phyloP scores from a whole-genome alignment of 108 stramenopile genomes.

The Skeletonema potamos region DNA sequence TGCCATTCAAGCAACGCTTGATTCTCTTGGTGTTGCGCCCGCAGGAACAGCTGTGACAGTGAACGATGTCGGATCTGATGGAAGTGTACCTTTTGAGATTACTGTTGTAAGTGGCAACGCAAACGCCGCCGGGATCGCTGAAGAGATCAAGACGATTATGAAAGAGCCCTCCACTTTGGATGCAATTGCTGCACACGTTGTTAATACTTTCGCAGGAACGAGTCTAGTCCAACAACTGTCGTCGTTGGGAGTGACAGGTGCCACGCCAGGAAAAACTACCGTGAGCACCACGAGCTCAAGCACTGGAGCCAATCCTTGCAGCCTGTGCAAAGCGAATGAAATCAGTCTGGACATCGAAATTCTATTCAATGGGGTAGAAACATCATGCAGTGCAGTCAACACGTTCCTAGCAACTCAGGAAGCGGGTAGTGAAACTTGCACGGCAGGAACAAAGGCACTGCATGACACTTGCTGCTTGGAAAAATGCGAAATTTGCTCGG shows the following conservation, averaged over 20 bases:
- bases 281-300: background rate
- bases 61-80: slow-evolving; percentile 6
- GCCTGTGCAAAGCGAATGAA: slow-evolving; percentile 31
- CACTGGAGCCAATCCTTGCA: slow-evolving; percentile 39
- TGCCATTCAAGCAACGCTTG: slow-evolving; percentile 12
- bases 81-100: slow-evolving; percentile 9
- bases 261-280: slow-evolving; percentile 11
- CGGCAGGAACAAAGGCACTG: slow-evolving; percentile 34
- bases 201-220: slow-evolving; percentile 5
- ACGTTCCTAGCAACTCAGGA: slow-evolving; percentile 42
- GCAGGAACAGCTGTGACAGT: slow-evolving; percentile 12
- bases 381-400: slow-evolving; percentile 34
- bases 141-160: background rate
- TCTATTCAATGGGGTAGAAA: slow-evolving; percentile 46
- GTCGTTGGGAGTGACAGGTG: slow-evolving; percentile 2
- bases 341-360: slow-evolving; percentile 30
- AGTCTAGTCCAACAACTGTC: slow-evolving; percentile 5
- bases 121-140: background rate
- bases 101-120: background rate
- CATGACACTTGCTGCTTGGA: slow-evolving; percentile 37
- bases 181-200: background rate
- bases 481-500: slow-evolving; percentile 44
- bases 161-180: slow-evolving; percentile 7
- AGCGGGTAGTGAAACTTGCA: slow-evolving; percentile 41
- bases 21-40: slow-evolving; percentile 7